Evolutionary conservation across 176 grass and related monocot species (phyloP), one percentile per base, ranked within the genome.

Genomic region (Musa troglodytarum): DNA sequence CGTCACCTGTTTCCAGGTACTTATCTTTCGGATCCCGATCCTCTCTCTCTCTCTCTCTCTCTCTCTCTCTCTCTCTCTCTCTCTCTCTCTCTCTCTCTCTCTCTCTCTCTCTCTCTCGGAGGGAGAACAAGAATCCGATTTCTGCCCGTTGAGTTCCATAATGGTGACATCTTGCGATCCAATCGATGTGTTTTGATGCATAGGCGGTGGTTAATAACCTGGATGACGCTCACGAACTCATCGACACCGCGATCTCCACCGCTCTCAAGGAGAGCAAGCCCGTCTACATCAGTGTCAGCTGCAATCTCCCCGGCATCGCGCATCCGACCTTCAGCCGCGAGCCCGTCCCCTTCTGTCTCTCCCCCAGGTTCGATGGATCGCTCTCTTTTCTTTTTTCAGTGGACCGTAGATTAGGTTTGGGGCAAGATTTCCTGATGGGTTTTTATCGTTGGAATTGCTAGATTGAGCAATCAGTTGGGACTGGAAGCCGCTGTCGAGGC

Each of bases 161-260:
- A 43, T 4, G 34, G 4, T 6, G 4, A 43, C 34, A 43, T 43
- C 34, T 43, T 43, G 34, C 34, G 29, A 34, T 34, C 29, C 29
- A 43, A 10, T 29, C 6, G 24, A 8, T 11, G 10, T 58, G 10
- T 21, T 53, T 28, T 23, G 2, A 8, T 20, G 23, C 3, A 43
- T 66, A 77, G 76, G 76, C 76, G 10, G 76, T 77, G 22, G 59
- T 77, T 14, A 68, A 68, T 14, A 34, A 77, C 49, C 50, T 77
- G 49, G 76, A 77, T 13, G 76, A 77, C 29, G 76, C 76, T 16
- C 76, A 77, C 49, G 76, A 77, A 43, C 63, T 29, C 49, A 77
- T 77, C 76, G 76, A 77, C 43, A 77, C 76, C 2, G 76, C 76
- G 63, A 77, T 77, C 50, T 77, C 76, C 49, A 77, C 76, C 10